These are phyloP conservation scores for Pigoraptor vietnamica DNA, from an alignment of 78 protist species.

Conservation along the genomic window DNA sequence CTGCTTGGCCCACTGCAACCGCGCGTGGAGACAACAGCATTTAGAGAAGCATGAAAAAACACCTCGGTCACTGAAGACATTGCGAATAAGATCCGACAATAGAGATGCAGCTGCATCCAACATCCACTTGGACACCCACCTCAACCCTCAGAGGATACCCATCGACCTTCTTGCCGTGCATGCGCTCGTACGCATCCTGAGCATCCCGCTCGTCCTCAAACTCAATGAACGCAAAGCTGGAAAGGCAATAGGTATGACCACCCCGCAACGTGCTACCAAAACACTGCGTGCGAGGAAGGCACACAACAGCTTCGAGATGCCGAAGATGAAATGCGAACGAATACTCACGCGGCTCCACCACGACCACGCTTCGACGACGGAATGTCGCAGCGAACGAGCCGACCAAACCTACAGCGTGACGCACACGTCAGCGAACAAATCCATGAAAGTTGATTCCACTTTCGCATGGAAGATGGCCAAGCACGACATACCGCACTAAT, in stretches of 20 bases:
- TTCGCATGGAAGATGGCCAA: too few relatives aligned
- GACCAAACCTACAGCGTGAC: background rate
- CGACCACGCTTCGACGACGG: background rate
- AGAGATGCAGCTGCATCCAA: too few relatives aligned
- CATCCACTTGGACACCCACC: too few relatives aligned
- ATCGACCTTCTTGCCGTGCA: background rate
- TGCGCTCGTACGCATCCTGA: background rate
- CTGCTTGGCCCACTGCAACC: background rate
- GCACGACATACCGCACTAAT: too few relatives aligned
- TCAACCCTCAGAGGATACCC: background rate
- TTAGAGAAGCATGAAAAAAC: too few relatives aligned
- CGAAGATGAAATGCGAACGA: background rate
- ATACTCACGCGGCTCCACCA: background rate
- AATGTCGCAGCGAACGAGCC: background rate
- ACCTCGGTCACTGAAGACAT: too few relatives aligned
- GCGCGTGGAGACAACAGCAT: background rate
- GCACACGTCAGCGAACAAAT: too few relatives aligned
- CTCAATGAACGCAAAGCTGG: background rate
- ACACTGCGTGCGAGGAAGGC: background rate
- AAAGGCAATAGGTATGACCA: background rate
- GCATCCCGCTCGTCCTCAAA: constrained; percentile 3
- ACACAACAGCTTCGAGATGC: background rate
- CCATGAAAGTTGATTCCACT: too few relatives aligned
- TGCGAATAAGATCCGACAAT: too few relatives aligned
- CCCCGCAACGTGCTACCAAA: background rate